A percentile compares a stretch with the other conserved stretches of the same genome.
These are phyloP conservation scores for Volvox carteri DNA, from an alignment of 163 green algal species.

Conservation along the genomic window DNA sequence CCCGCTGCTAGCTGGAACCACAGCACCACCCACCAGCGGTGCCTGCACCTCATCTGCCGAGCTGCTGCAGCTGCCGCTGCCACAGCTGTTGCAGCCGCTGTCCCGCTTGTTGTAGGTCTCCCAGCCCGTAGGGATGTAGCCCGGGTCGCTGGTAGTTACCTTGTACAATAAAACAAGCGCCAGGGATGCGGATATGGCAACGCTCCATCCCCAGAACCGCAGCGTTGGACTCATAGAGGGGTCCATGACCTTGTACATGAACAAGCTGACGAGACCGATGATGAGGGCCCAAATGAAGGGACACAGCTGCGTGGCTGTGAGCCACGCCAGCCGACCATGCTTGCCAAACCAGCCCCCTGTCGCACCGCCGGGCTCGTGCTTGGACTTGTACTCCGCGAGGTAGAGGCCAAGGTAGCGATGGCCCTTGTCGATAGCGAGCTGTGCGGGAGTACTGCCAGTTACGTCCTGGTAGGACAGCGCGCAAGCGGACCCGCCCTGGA, in stretches of 20 bases:
- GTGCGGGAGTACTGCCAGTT: constrained; percentile 88
- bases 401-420: constrained; percentile 87
- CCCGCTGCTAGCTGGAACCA: not conserved
- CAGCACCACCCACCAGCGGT: not conserved
- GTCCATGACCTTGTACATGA: constrained; percentile 75
- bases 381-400: constrained; percentile 69
- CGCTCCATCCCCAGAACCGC: constrained; percentile 48
- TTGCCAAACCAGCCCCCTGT: constrained; percentile 68
- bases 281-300: constrained; percentile 89
- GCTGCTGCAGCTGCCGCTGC: constrained; percentile 37
- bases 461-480: constrained; percentile 83
- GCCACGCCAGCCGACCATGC: constrained; percentile 67
- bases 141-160: constrained; percentile 91
- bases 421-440: constrained; percentile 95
- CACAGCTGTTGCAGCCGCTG: constrained; percentile 41
- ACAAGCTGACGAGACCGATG: constrained; percentile 81
- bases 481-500: constrained; percentile 84
- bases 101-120: constrained; percentile 54
- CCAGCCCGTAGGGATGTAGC: constrained; percentile 78
- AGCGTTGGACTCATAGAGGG: not conserved
- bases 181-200: constrained; percentile 55
- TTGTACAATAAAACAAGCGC: constrained; percentile 89
- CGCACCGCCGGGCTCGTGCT: constrained; percentile 40
- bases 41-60: not conserved
- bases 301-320: constrained; percentile 82